Base-by-base conservation (phyloP, 1,139 yeast species). In the Hanseniaspora sp. region DNA sequence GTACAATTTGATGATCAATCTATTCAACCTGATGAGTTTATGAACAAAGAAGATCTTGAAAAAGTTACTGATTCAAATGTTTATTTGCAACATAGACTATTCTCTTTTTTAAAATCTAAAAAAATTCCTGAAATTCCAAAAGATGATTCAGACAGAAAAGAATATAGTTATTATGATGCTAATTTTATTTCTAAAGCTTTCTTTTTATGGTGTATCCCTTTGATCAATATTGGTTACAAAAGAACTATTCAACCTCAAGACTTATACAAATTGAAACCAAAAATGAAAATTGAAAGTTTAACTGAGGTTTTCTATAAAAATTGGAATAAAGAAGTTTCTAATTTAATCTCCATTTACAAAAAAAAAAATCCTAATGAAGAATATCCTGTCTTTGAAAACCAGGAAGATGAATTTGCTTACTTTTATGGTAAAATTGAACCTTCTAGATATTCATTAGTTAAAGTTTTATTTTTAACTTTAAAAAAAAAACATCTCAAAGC, bases 401-500 rank as follows among this genome's bases (percentile, higher is more conserved):
- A 63, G 40, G 48, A 60, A 13, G 39, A 48, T 12, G 56, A 55
- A 8, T 60, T 66, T 45, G 49, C 44, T 13, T 42, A 51, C 33
- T 51, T 31, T 11, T 51, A 44, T 34, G 54, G 54, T 30, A 51
- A 51, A 12, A 54, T 68, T 11, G 69, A 71, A 53, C 76, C 79
- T 34, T 43, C 31, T 1, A 64, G 65, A 46, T 57, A 61, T 38
- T 61, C 75, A 1, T 62, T 76, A 1, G 56, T 74, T 1, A 44
- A 63, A 33, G 74, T 83, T 0, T 62, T 81, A 15, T 74, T 76
- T 54, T 71, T 70, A 54, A 79, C 86, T 8, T 79, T 78, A 63
- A 71, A 69, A 55, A 64, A 66, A 62, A 74, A 75, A 48, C 77
- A 75, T 62, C 60, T 72, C 54, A 57, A 67, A 17, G 74, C 77